A percentile compares a stretch with the other conserved stretches of the same genome.
Evolutionary conservation across 352 stramenopile species (phyloP).

Genomic region (Globisporangium alternatum): DNA sequence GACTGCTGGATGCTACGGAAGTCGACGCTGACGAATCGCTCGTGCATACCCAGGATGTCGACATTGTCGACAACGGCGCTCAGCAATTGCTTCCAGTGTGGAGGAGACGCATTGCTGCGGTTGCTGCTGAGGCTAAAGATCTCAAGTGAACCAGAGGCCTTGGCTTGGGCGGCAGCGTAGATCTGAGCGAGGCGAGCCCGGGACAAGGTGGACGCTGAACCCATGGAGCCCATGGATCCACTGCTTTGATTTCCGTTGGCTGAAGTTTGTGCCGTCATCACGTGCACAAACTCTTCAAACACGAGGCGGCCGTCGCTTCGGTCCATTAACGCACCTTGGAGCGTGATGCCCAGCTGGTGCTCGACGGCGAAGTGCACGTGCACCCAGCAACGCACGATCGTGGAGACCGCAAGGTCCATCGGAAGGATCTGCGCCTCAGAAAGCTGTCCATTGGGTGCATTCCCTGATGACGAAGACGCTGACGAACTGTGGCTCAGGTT

Average conservation of each 20-base stretch:
- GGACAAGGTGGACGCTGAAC: conserved; percentile 9
- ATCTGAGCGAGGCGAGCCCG: conserved; percentile 29
- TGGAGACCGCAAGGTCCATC: conserved; percentile 30
- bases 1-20: conserved; percentile 39
- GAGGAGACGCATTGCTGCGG: neutral
- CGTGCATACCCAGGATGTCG: conserved; percentile 30
- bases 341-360: conserved; percentile 22
- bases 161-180: conserved; percentile 17
- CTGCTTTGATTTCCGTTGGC: neutral
- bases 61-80: conserved; percentile 25
- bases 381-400: conserved; percentile 33
- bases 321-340: conserved; percentile 21
- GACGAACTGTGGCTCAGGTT: neutral
- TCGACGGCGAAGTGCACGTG: conserved; percentile 24
- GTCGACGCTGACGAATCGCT: conserved; percentile 26
- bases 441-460: conserved; percentile 28
- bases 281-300: conserved; percentile 38
- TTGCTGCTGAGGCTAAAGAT: neutral
- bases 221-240: neutral
- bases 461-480: neutral
- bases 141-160: neutral
- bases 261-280: conserved; percentile 21
- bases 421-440: conserved; percentile 28
- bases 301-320: conserved; percentile 18
- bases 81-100: conserved; percentile 28